Evolutionary conservation across 139 green algal genomes (phyloP).

Genomic region (Asterochloris sp.): DNA sequence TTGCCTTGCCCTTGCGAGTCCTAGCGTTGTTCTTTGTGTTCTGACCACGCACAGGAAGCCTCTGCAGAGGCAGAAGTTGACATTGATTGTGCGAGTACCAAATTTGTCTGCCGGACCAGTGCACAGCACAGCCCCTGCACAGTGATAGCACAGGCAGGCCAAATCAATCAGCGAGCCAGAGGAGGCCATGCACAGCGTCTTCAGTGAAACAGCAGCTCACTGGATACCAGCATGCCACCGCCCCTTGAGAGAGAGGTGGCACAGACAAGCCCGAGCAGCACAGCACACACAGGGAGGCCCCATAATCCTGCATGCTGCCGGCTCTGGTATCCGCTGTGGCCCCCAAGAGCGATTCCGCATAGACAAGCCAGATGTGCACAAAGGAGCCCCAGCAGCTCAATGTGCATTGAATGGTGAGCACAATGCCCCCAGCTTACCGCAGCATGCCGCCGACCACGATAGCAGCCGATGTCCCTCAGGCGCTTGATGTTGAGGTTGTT

Average conservation of each 20-base stretch:
- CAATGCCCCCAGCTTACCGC: not conserved
- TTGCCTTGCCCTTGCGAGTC: constrained; percentile 86
- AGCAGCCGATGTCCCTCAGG: constrained; percentile 97
- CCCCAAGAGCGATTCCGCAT: not conserved
- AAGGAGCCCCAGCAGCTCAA: no score
- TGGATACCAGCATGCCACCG: not conserved
- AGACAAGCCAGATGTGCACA: no score
- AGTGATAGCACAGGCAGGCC: not conserved
- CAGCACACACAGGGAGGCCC: no score
- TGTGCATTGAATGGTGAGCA: not conserved
- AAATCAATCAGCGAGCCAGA: not conserved
- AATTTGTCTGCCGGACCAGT: not conserved
- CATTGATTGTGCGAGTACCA: not conserved
- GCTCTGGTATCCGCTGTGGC: no score
- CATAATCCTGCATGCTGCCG: no score
- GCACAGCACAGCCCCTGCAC: not conserved
- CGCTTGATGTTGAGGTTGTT: constrained; percentile 94
- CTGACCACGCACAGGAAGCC: constrained; percentile 90
- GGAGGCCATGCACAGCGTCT: not conserved
- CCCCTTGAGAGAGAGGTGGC: no score
- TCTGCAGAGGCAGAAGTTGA: constrained; percentile 35
- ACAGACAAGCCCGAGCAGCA: no score
- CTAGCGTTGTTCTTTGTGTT: constrained; percentile 96
- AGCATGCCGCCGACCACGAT: constrained; percentile 86
- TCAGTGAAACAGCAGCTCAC: not conserved